Evolutionary conservation across 352 stramenopile genomes (phyloP), one percentile per base, ranked within the genome.

Genomic region (Phytophthora europaea): DNA sequence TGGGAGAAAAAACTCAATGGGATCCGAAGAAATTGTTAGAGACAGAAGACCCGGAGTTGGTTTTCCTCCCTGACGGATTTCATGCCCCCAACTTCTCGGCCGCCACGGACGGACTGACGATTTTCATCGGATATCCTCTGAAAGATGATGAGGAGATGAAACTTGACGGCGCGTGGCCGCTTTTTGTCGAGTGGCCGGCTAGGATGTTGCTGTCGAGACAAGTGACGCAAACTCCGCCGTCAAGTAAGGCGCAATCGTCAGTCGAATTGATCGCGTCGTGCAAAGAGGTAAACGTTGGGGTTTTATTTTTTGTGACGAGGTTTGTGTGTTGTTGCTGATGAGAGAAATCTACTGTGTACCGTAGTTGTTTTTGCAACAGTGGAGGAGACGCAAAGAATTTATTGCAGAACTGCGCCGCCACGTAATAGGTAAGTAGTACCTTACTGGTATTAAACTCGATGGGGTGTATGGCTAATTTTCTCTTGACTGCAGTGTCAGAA

Each of bases 351-450:
- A 40, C 34, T 56, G 9, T 75, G 36, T 43, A 43, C 2, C 16
- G 38, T 67, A 88, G 81, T 73, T 73, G 34, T 80, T 85, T 45
- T 58, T 82, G n/a, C 52, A 69, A 4, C 81, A 85, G 56, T 88
- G 81, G 81, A 80, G 36, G 10, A 78, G 51, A 33, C 65, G 81
- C 10, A 83, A 76, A 33, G 63, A 82, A 10, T 86, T 86, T 65
- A 66, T 88, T 47, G 62, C 61, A 7, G 57, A 83, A 6, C 56
- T 88, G 16, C 76, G 76, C 1, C 48, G 18, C 12, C 59, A 69
- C 52, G 74, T 75, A 12, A 78, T 88, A 43, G 79, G 81, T 86
- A 72, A n/a, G 36, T 43, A 45, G 72, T 6, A 47, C 53, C 26
- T 20, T 15, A 15, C 43, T 16, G 31, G 22, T 23, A 15, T 51